Base-by-base conservation (phyloP, 2,329 filamentous ascomycete species). In the Boeremia exigua region DNA sequence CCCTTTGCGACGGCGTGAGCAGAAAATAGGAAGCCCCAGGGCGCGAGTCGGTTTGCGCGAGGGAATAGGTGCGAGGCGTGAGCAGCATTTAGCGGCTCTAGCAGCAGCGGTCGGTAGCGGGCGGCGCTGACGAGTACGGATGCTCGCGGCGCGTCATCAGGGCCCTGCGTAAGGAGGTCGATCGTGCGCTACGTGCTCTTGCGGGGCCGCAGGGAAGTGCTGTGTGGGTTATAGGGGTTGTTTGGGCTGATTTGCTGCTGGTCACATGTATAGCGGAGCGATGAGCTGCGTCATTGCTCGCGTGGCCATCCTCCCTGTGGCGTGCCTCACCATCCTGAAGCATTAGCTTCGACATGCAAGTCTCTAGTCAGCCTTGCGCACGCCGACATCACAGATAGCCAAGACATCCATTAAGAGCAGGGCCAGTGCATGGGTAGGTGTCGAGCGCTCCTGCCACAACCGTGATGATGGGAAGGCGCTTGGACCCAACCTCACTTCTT, bases 21-120 rank as follows among this genome's bases (percentile, higher is more conserved):
- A 72, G 58, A 49, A 76, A 71, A 50, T 72, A 77, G 8, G 74
- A 72, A 33, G 70, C 62, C 47, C 58, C 59, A 33, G 72, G 57
- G 53, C 68, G 58, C 52, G 55, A 62, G 58, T 50, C 65, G 25
- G 63, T 65, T 60, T 75, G 73, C 54, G 75, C 68, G 59, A 77
- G 73, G 28, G 62, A 55, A 61, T 76, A 77, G 46, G 70, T 73
- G 60, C 75, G 75, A 60, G 75, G 72, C 45, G 74, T 74, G 67
- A 78, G 73, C 55, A 78, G 69, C 75, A 78, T 78, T 68, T 73
- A 69, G 63, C 69, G 65, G 59, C 63, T 59, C 56, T 53, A 61
- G 62, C 60, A 60, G 61, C 62, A 61, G 59, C 63, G 49, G 61
- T 37, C 52, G 57, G 57, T 54, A 62, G 49, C 48, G 52, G 56